Evolutionary conservation across 108 stramenopile genomes (phyloP).

Genomic region (Pelagomonas calceolata): DNA sequence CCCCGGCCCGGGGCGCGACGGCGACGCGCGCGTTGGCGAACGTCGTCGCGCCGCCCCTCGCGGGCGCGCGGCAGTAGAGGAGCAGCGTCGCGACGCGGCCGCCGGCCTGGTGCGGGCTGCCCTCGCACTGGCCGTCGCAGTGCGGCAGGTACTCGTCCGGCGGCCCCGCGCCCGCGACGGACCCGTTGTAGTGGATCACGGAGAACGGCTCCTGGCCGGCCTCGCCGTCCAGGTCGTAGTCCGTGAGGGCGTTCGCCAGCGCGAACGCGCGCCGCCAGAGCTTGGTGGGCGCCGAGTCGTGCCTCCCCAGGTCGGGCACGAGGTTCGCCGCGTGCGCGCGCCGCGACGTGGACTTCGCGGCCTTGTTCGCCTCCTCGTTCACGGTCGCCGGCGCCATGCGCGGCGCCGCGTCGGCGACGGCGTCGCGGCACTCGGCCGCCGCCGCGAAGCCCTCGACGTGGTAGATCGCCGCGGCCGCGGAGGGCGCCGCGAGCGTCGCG

Average conservation of each 20-base stretch:
- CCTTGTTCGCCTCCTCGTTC: conserved; percentile 8
- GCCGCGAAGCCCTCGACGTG: conserved; percentile 16
- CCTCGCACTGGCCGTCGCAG: conserved; percentile 66
- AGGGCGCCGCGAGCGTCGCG: not conserved
- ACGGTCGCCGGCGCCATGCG: conserved; percentile 16
- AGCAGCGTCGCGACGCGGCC: conserved; percentile 85
- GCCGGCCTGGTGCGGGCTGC: conserved; percentile 41
- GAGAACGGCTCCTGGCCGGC: conserved; percentile 33
- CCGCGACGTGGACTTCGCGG: conserved; percentile 1
- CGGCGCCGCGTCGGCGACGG: conserved; percentile 5
- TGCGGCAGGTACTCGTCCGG: conserved; percentile 79
- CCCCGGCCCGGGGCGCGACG: conserved; percentile 55
- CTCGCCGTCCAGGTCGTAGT: conserved; percentile 13
- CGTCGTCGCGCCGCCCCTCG: conserved; percentile 71
- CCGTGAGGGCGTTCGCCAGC: conserved; percentile 18
- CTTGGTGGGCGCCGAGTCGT: not conserved
- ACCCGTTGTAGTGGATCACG: conserved; percentile 27
- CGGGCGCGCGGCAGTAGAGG: conserved; percentile 75
- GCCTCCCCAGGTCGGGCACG: conserved; percentile 4
- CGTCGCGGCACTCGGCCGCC: conserved; percentile 10
- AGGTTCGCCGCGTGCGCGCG: conserved; percentile 18
- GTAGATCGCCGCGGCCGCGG: conserved; percentile 2
- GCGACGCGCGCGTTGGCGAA: conserved; percentile 72
- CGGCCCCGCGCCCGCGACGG: not conserved
- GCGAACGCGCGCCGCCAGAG: conserved; percentile 15